Conservation (phyloP, 1,139 yeast genomes). For the Pichia cactophila region DNA sequence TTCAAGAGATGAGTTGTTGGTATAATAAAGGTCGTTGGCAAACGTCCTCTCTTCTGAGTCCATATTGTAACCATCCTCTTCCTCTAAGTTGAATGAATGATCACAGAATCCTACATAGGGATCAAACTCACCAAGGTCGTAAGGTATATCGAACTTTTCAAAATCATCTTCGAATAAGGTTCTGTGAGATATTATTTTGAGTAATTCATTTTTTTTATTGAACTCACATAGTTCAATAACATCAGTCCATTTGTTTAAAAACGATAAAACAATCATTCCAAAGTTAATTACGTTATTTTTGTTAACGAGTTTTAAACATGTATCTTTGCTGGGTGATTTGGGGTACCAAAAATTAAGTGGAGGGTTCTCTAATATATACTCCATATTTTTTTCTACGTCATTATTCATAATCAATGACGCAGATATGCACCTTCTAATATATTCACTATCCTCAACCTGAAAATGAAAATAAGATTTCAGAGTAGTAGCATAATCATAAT, state of each 20-base stretch:
- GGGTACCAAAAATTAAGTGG: neutral
- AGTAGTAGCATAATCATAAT: neutral
- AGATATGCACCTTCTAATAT: no score
- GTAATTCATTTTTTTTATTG: neutral
- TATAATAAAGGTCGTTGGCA: neutral
- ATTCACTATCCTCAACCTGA: no score
- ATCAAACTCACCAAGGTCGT: neutral
- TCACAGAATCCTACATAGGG: neutral
- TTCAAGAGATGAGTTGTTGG: no score
- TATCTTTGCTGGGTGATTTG: neutral
- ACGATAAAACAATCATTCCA: neutral
- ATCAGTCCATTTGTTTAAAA: neutral
- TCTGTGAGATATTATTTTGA: neutral
- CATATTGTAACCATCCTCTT: neutral
- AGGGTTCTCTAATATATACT: neutral
- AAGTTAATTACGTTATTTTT: neutral
- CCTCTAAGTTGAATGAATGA: neutral
- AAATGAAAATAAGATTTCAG: neutral
- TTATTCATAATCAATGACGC: neutral
- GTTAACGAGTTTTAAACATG: neutral
- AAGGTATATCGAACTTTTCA: neutral
- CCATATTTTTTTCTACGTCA: neutral
- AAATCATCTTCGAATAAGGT: neutral
- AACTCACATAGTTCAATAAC: neutral
- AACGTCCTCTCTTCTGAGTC: neutral